These are phyloP conservation scores for Aphanomyces euteiches DNA, from an alignment of 352 stramenopile genomes.

Conservation along the genomic window DNA sequence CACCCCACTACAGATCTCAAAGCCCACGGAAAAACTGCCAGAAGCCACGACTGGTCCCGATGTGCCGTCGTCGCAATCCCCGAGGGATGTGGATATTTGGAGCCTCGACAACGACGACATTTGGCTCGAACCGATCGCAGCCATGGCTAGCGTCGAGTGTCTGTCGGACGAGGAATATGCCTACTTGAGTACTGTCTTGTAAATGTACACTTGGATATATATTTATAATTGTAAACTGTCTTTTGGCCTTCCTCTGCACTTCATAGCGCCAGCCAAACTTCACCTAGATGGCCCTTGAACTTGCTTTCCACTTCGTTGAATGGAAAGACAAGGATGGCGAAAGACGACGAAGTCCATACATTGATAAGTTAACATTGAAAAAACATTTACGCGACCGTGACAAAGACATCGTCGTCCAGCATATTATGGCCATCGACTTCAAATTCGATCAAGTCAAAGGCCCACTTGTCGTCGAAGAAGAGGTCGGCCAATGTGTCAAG, in stretches of 20 bases:
- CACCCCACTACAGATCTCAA: no score
- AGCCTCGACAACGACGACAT: no score
- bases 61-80: no score
- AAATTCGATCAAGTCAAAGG: neutral
- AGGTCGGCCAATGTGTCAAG: no score
- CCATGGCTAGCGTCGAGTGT: neutral
- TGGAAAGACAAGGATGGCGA: no score
- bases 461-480: neutral
- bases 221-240: neutral
- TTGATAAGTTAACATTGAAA: neutral
- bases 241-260: neutral
- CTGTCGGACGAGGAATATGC: slow-evolving; percentile 3
- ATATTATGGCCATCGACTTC: neutral
- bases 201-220: neutral
- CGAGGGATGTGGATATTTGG: no score
- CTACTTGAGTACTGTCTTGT: neutral
- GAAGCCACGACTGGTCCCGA: no score
- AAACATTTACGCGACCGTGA: neutral
- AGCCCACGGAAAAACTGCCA: no score
- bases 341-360: neutral
- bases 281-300: neutral
- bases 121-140: neutral
- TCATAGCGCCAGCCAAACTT: neutral
- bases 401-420: neutral
- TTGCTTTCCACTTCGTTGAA: neutral